Evolutionary conservation across 257 asterid genomes (phyloP), one percentile per base, ranked within the genome.

Genomic region (Solanum peruvianum): DNA sequence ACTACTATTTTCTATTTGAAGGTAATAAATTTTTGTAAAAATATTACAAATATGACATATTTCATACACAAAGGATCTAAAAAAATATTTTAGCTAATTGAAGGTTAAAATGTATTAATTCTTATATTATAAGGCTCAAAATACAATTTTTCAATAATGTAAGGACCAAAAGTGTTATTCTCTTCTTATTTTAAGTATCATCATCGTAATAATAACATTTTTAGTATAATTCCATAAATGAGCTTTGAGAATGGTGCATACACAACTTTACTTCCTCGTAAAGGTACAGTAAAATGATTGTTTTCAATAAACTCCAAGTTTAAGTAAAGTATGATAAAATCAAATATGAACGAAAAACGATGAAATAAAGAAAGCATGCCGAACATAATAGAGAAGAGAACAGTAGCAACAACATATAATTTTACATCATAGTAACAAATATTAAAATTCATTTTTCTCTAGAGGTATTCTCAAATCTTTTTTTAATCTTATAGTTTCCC

Each of bases 311-410:
- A n/a, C 21, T 4, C 0, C 2, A 15, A 14, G 1, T 25, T 62
- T 15, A 62, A 62, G 8, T 62, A n/a, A n/a, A n/a, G 0, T 27
- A 62, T 62, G 6, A 62, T 62, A 62, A n/a, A 62, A 62, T 62
- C 3, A 58, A 58, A 5, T 62, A 4, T n/a, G 31, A 23, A n/a
- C 11, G 11, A 5, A 2, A 21, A 62, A 3, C 4, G n/a, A 62
- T 4, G 15, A n/a, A 62, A 2, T 10, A 23, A n/a, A 2, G 7
- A 12, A n/a, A 5, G 3, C 9, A 9, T 62, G 1, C 0, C 4
- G 15, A 62, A 60, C 27, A 60, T 23, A 62, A 23, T 10, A 23
- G 31, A 62, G 13, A 62, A 62, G 31, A 62, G 70, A 23, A 23
- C 29, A 9, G 3, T 1, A n/a, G 3, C 31, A 62, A 62, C 70